A percentile compares a stretch with the other conserved stretches of the same genome.
These are phyloP conservation scores for Pichia cabralensis DNA, from an alignment of 805 yeast genomes.

Conservation along the genomic window DNA sequence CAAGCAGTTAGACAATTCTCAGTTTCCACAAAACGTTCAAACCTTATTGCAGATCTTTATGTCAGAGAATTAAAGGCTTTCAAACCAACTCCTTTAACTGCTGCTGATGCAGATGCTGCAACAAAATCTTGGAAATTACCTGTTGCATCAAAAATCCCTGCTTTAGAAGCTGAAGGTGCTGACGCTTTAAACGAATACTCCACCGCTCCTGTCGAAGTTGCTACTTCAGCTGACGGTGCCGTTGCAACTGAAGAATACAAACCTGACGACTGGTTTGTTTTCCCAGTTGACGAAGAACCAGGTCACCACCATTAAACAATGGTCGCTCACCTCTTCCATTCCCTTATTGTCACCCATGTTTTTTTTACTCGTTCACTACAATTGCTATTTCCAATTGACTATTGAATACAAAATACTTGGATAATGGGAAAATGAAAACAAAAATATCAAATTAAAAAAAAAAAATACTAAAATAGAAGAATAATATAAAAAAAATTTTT, in stretches of 20 bases:
- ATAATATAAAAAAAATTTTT: no score
- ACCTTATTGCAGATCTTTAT: conserved; percentile 78
- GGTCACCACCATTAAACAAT: no score
- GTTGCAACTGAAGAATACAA: conserved; percentile 33
- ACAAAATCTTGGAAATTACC: conserved; percentile 83
- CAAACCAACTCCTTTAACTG: conserved; percentile 71
- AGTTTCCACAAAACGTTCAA: conserved; percentile 20
- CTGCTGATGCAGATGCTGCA: conserved; percentile 65
- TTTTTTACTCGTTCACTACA: no score
- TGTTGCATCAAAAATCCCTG: conserved; percentile 65
- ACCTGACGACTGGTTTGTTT: conserved; percentile 71
- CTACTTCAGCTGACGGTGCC: conserved; percentile 36
- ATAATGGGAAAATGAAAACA: neutral
- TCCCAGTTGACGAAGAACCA: conserved; percentile 54
- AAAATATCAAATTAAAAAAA: neutral
- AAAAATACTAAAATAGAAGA: no score
- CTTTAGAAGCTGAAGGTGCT: conserved; percentile 57
- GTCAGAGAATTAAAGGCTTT: conserved; percentile 78
- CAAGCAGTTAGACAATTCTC: conserved; percentile 21
- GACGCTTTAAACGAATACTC: conserved; percentile 61
- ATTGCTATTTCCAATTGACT: no score
- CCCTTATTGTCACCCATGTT: no score
- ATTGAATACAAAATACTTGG: no score
- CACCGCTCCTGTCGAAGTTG: conserved; percentile 65
- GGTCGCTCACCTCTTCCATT: no score